Percentiles rank a stretch among this genome's conserved stretches.
These are phyloP conservation scores for Suillus occidentalis DNA, from an alignment of 768 basidiomycete species.

Conservation along the genomic window DNA sequence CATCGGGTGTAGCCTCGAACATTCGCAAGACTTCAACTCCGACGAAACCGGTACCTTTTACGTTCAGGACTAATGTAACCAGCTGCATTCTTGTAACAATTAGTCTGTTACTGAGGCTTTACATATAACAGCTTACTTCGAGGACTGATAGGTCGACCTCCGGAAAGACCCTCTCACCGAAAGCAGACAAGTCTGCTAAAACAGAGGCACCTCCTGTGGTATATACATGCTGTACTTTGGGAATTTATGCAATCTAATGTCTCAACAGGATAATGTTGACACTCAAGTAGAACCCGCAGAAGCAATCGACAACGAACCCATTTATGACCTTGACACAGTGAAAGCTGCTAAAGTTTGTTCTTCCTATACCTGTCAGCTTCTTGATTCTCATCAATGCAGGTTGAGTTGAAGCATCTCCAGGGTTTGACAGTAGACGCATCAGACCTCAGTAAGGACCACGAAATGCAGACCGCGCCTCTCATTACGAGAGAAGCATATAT, in stretches of 20 bases:
- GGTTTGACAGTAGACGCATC: not conserved
- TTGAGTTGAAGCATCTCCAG: conserved; percentile 7
- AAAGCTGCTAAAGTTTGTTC: not conserved
- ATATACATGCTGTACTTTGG: not conserved
- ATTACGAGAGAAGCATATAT: conserved; percentile 42
- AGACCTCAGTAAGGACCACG: conserved; percentile 6
- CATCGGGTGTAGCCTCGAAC: not conserved
- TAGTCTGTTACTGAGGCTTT: not conserved
- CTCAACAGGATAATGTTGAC: not conserved
- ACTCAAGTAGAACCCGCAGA: not conserved
- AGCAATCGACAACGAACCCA: not conserved
- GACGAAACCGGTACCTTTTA: not conserved
- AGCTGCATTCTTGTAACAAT: not conserved
- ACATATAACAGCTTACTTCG: not conserved
- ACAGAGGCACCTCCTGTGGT: not conserved
- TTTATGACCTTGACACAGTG: not conserved
- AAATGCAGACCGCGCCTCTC: conserved; percentile 39
- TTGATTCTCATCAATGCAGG: not conserved
- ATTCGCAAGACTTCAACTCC: not conserved
- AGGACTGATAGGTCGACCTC: not conserved
- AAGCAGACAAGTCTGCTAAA: not conserved
- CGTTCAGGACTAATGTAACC: not conserved
- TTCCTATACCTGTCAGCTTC: not conserved
- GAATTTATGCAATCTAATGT: not conserved
- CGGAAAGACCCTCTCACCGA: too few relatives aligned